A percentile compares a stretch with the other conserved stretches of the same genome.
Evolutionary conservation across 805 yeast genomes (phyloP).

Genomic region (Hanseniaspora meyeri): DNA sequence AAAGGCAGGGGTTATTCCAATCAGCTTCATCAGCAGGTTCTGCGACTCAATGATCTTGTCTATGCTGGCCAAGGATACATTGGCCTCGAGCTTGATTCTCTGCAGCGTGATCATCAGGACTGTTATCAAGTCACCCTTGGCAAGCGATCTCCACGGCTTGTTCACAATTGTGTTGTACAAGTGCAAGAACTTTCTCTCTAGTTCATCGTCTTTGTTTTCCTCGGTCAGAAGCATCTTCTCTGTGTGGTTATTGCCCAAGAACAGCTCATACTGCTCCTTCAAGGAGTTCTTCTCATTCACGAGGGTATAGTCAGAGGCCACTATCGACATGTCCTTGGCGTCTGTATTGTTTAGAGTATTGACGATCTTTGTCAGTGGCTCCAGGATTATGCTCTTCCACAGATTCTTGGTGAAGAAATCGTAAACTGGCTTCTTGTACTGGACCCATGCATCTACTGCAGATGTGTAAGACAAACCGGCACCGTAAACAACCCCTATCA

Average conservation of each 20-base stretch:
- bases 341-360: slow-evolving; percentile 3
- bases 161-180: slow-evolving; percentile 68
- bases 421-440: not conserved
- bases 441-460: not conserved
- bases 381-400: slow-evolving; percentile 8
- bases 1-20: slow-evolving; percentile 75
- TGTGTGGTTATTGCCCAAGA: slow-evolving; percentile 20
- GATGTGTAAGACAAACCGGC: not conserved
- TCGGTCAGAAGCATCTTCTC: slow-evolving; percentile 3
- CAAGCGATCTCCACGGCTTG: slow-evolving; percentile 50
- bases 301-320: slow-evolving; percentile 32
- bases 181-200: slow-evolving; percentile 49
- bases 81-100: slow-evolving; percentile 91
- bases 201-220: slow-evolving; percentile 38
- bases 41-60: slow-evolving; percentile 82
- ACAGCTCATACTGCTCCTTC: slow-evolving; percentile 61
- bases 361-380: slow-evolving; percentile 1
- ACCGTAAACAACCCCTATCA: not conserved
- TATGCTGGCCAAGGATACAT: slow-evolving; percentile 77
- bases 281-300: slow-evolving; percentile 70
- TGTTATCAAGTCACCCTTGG: slow-evolving; percentile 58
- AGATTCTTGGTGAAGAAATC: slow-evolving; percentile 8
- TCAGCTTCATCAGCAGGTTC: slow-evolving; percentile 83
- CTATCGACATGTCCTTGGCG: slow-evolving; percentile 5
- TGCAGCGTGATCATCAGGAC: slow-evolving; percentile 83